Conservation (phyloP, 805 yeast genomes). For the Schwanniomyces yamadae region DNA sequence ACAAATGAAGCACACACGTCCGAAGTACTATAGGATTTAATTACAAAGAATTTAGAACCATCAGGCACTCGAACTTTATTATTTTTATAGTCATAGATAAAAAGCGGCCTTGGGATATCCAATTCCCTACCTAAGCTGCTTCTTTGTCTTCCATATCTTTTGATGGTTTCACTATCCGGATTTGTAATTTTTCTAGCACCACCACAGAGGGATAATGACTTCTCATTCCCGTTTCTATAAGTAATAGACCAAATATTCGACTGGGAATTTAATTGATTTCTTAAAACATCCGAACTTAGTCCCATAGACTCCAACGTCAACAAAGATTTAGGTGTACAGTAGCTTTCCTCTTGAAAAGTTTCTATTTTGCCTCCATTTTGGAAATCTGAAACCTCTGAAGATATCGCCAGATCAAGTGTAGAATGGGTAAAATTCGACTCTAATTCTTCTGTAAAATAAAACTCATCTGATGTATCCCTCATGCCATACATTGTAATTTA, state of each 20-base stretch:
- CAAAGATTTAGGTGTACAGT: conserved; percentile 19
- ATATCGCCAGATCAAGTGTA: background rate
- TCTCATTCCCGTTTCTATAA: conserved; percentile 8
- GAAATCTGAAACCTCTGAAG: too few species aligned
- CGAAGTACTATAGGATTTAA: conserved; percentile 50
- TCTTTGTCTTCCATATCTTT: background rate
- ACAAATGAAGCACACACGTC: conserved; percentile 51
- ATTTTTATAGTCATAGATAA: conserved; percentile 18
- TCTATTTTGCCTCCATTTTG: too few species aligned
- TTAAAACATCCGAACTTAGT: too few species aligned
- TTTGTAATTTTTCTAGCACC: background rate
- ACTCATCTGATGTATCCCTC: background rate
- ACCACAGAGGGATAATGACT: too few species aligned
- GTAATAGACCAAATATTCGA: conserved; percentile 21
- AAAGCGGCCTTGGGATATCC: background rate
- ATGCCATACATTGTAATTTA: background rate
- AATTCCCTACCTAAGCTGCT: background rate
- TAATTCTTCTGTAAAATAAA: background rate
- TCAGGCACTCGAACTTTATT: conserved; percentile 16
- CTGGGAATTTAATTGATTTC: too few species aligned
- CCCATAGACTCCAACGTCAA: conserved; percentile 15
- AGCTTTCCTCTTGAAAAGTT: too few species aligned
- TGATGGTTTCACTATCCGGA: background rate
- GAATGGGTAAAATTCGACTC: background rate
- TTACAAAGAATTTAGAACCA: conserved; percentile 44